These are phyloP conservation scores for Saccharomycopsis selenospora DNA, from an alignment of 805 yeast genomes.

Conservation along the genomic window DNA sequence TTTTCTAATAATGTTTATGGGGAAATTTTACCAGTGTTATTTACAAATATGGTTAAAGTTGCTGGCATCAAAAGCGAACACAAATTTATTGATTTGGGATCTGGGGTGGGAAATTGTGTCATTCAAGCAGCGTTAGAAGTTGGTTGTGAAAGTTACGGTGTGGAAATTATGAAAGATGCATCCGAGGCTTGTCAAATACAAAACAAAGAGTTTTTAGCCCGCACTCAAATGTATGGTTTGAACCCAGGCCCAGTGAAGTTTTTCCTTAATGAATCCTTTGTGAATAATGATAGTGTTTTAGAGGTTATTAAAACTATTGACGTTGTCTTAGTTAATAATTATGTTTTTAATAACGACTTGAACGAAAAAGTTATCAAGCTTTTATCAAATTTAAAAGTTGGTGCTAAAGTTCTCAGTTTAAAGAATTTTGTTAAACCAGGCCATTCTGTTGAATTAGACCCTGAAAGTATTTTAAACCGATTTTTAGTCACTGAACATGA, in stretches of 20 bases:
- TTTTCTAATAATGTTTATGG: conserved; percentile 91
- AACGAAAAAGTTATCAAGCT: conserved; percentile 61
- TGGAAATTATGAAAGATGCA: conserved; percentile 84
- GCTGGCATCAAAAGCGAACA: conserved; percentile 47
- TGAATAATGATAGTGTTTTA: conserved; percentile 51
- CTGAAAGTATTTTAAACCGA: conserved; percentile 54
- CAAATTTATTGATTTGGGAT: conserved; percentile 81
- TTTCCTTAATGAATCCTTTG: conserved; percentile 64
- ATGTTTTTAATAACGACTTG: conserved; percentile 69
- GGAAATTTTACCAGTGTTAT: conserved; percentile 73
- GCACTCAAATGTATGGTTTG: conserved; percentile 60
- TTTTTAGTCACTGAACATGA: conserved; percentile 54
- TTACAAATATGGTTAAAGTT: conserved; percentile 55
- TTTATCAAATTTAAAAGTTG: conserved; percentile 56
- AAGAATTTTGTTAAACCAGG: conserved; percentile 75
- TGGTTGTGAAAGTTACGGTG: conserved; percentile 81
- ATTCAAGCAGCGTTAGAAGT: conserved; percentile 83
- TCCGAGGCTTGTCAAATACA: conserved; percentile 61
- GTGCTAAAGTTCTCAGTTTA: conserved; percentile 72
- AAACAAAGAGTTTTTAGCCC: conserved; percentile 44
- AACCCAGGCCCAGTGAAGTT: conserved; percentile 48
- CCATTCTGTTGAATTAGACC: conserved; percentile 51
- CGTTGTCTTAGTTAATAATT: conserved; percentile 74
- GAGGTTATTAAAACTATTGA: conserved; percentile 53
- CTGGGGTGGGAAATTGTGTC: conserved; percentile 91